Base-by-base conservation (phyloP, 2,329 filamentous ascomycete genomes). In the Scortechinia acanthostroma region DNA sequence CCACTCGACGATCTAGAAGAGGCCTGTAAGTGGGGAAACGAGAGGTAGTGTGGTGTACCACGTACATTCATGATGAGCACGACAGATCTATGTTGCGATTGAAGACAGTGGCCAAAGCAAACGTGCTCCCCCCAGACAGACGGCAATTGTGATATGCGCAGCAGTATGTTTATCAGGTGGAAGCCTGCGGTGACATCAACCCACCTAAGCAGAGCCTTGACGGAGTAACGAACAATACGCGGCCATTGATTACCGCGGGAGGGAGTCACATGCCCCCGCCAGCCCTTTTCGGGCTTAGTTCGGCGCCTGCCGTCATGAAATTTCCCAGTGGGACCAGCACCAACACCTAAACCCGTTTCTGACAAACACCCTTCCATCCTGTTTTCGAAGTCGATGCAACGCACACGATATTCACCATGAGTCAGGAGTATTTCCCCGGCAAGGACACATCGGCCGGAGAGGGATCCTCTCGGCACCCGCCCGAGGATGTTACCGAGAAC, bases 1-100 rank as follows among this genome's bases (percentile, higher is more conserved):
- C 91, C 93, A 98, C 79, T 98, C 93, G 50, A 98, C 79, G 61
- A 97, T 88, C 88, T 96, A 56, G n/a, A 19, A 40, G 13, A 40
- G 6, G 10, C 25, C 10, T 30, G 25, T 30, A 30, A 30, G 25
- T n/a, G n/a, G 25, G n/a, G n/a, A n/a, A n/a, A n/a, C n/a, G n/a
- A n/a, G n/a, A n/a, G n/a, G n/a, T n/a, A n/a, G n/a, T n/a, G n/a
- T n/a, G n/a, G n/a, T n/a, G n/a, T n/a, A n/a, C n/a, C 10, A 10
- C 25, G 25, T n/a, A 30, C 25, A 30, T 30, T 30, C 25, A 30
- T 30, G 25, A 10, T 30, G 25, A n/a, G 10, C n/a, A 10, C n/a
- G 25, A n/a, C 10, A 10, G n/a, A 30, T n/a, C n/a, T n/a, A n/a
- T 10, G 25, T 10, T 30, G 25, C 25, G 10, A n/a, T 30, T 30